Percentiles rank a stretch among this genome's conserved stretches.
Conservation (phyloP, 495 filamentous ascomycete genomes). For the Xeromyces bisporus region DNA sequence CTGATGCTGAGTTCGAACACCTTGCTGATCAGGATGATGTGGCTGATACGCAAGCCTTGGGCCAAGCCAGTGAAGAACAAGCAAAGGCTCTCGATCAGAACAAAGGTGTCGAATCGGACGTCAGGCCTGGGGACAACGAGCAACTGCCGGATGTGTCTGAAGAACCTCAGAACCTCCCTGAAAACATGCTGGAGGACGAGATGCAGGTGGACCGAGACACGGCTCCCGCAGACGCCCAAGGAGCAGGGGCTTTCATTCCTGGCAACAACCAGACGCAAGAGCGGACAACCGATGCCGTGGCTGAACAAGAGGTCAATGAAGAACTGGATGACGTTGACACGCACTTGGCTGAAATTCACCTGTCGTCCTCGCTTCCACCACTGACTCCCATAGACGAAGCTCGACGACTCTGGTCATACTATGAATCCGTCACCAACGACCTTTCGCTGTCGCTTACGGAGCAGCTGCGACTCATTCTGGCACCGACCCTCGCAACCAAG, state of each 20-base stretch:
- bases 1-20: slow-evolving; percentile 72
- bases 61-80: slow-evolving; percentile 75
- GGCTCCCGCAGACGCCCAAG: slow-evolving; percentile 23
- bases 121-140: slow-evolving; percentile 35
- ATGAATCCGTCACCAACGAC: slow-evolving; percentile 66
- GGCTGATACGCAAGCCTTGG: slow-evolving; percentile 78
- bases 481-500: slow-evolving; percentile 87
- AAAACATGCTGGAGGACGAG: slow-evolving; percentile 31
- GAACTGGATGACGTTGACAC: slow-evolving; percentile 55
- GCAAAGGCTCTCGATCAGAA: slow-evolving; percentile 63
- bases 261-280: slow-evolving; percentile 19
- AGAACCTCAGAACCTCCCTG: slow-evolving; percentile 33
- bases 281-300: slow-evolving; percentile 12
- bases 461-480: slow-evolving; percentile 86
- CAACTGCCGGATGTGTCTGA: slow-evolving; percentile 42
- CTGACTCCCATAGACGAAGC: slow-evolving; percentile 41
- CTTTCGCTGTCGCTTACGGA: slow-evolving; percentile 80
- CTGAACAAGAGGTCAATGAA: slow-evolving; percentile 35
- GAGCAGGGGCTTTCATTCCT: slow-evolving; percentile 27
- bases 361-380: slow-evolving; percentile 30
- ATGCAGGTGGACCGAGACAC: slow-evolving; percentile 27
- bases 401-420: slow-evolving; percentile 64
- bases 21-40: slow-evolving; percentile 63
- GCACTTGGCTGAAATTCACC: slow-evolving; percentile 54
- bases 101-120: slow-evolving; percentile 62